Base-by-base conservation (phyloP, 202 grass and related monocot genomes). In the Panicum hallii region DNA sequence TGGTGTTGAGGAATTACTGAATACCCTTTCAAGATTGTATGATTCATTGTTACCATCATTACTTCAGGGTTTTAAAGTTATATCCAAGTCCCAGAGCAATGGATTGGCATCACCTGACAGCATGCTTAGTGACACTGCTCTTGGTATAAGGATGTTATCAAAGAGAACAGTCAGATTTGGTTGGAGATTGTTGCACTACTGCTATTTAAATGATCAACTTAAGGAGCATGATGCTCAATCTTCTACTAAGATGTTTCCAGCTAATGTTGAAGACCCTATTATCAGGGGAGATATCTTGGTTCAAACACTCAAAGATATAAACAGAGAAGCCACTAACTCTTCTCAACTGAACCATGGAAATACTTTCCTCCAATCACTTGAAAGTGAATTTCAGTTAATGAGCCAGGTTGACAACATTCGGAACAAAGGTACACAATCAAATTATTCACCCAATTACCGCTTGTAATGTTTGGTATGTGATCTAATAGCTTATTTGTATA, bases 251-350 rank as follows among this genome's bases (percentile, higher is more conserved):
- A 95, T 99, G 88, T 92, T 99, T 86, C 96, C 96, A 67, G 88
- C 91, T 52, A 94, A 94, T 78, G 93, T 99, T 6, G 90, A 99
- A 81, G 96, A 99, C 82, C 93, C 95, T 49, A 88, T 80, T 62
- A 95, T 99, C 75, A 93, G 96, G 81, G 93, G 93, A 55, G 96
- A 95, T 60, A 99, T 99, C 81, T 82, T 99, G 84, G 50, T 99
- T 88, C 91, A 99, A 87, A 94, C 82, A 61, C 85, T 99, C 45
- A 95, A 89, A 86, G 96, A 94, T 88, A 83, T 99, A 49, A 89
- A 90, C 86, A 78, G 26, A 87, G 91, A 92, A 85, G 44, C 82
- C 63, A 84, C 81, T 73, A 89, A 85, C 68, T 81, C 82, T 86
- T 90, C 84, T 87, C 79, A 89, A 53, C 87, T 81, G 70, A 95